Percentiles rank a stretch among this genome's conserved stretches.
These are phyloP conservation scores for Aspergillus viridinutans DNA, from an alignment of 2,329 filamentous ascomycete species.

Conservation along the genomic window DNA sequence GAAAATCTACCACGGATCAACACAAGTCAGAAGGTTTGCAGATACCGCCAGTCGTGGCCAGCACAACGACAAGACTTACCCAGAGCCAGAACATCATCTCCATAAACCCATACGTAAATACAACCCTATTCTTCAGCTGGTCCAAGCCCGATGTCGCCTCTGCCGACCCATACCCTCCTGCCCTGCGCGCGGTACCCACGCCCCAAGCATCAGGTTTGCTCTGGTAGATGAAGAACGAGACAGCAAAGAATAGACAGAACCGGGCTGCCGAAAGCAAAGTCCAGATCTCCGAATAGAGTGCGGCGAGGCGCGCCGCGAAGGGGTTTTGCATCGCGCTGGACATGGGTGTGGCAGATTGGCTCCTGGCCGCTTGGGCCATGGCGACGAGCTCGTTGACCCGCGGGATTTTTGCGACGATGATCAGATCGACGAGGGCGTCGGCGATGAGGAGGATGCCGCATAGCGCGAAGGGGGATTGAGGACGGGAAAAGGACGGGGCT, in stretches of 20 bases:
- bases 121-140: constrained; percentile 73
- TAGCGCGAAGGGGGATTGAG: constrained; percentile 64
- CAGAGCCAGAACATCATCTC: constrained; percentile 87
- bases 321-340: constrained; percentile 19
- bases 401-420: constrained; percentile 54
- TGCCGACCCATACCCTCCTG: constrained; percentile 16
- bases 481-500: constrained; percentile 62
- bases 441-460: constrained; percentile 67
- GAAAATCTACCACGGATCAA: constrained; percentile 24
- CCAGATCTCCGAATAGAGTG: constrained; percentile 39
- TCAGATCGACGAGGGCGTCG: constrained; percentile 61
- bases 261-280: constrained; percentile 31
- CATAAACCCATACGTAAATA: constrained; percentile 80
- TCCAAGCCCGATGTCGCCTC: constrained; percentile 48
- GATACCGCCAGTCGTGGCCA: neutral
- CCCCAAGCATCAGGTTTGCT: constrained; percentile 26
- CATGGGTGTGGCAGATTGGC: constrained; percentile 24
- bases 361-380: constrained; percentile 62
- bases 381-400: constrained; percentile 64
- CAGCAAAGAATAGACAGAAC: constrained; percentile 34
- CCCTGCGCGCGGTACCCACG: constrained; percentile 8
- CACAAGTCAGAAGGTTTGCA: neutral
- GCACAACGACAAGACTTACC: constrained; percentile 44
- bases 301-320: constrained; percentile 22
- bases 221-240: constrained; percentile 37